Conservation (phyloP, 1,139 yeast genomes). For the Yamadazyma sp. region DNA sequence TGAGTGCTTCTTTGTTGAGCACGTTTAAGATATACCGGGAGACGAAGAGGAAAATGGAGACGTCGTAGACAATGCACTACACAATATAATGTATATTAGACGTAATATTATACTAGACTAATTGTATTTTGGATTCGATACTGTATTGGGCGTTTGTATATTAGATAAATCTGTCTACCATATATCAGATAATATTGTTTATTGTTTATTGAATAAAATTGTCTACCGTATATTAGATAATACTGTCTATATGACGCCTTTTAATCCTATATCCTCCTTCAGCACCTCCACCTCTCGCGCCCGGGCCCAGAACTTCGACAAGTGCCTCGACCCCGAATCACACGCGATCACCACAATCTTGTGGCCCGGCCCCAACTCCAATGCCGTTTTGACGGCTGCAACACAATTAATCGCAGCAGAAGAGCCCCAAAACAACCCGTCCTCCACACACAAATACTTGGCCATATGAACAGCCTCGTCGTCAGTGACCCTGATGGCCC, state of each 20-base stretch:
- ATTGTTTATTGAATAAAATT: too few relatives aligned
- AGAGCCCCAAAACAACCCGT: slow-evolving; percentile 89
- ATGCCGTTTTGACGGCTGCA: slow-evolving; percentile 74
- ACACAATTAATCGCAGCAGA: slow-evolving; percentile 92
- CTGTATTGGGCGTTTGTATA: too few relatives aligned
- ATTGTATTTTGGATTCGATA: too few relatives aligned
- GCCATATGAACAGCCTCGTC: slow-evolving; percentile 87
- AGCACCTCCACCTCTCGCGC: slow-evolving; percentile 50
- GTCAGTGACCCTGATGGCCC: slow-evolving; percentile 77
- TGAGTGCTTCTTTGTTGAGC: slow-evolving; percentile 41
- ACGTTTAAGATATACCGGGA: slow-evolving; percentile 42
- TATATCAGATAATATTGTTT: too few relatives aligned
- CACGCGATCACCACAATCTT: slow-evolving; percentile 86
- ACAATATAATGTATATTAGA: too few relatives aligned
- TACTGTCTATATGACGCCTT: too few relatives aligned
- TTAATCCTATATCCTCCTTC: too few relatives aligned
- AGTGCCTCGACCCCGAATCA: slow-evolving; percentile 87
- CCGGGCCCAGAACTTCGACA: slow-evolving; percentile 87
- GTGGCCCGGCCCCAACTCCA: slow-evolving; percentile 58
- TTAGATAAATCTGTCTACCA: too few relatives aligned
- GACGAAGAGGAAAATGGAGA: slow-evolving; percentile 21
- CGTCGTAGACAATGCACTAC: too few relatives aligned
- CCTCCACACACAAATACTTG: slow-evolving; percentile 70
- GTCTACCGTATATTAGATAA: too few relatives aligned
- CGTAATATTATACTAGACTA: too few relatives aligned